These are phyloP conservation scores for Kwoniella pini DNA, from an alignment of 768 basidiomycete species.

Conservation along the genomic window DNA sequence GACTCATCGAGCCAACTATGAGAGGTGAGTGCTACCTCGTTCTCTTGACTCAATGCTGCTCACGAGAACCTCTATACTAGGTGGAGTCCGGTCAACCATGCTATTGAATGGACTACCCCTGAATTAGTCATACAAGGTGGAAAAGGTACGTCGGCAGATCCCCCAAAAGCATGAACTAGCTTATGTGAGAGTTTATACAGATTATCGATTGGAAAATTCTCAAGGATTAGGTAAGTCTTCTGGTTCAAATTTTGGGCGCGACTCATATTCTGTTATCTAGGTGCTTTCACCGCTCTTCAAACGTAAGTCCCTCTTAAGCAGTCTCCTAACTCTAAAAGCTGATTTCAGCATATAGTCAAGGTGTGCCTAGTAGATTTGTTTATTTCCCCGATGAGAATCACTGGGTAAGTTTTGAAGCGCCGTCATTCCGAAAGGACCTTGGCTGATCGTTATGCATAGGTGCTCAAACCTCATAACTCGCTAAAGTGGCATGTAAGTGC, in stretches of 20 bases:
- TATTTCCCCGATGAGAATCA: constrained; percentile 51
- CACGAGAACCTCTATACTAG: constrained; percentile 50
- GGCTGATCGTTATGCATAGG: constrained; percentile 6
- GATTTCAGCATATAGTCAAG: constrained; percentile 66
- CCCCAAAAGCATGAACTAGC: neutral
- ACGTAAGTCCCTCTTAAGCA: constrained; percentile 14
- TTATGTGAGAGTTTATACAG: constrained; percentile 46
- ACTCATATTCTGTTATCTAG: constrained; percentile 31
- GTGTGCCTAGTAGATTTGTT: constrained; percentile 41
- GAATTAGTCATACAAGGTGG: constrained; percentile 81
- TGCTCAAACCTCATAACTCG: constrained; percentile 62
- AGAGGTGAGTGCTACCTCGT: constrained; percentile 28
- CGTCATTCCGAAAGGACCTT: constrained; percentile 62
- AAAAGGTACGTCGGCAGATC: constrained; percentile 57
- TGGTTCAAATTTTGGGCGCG: neutral
- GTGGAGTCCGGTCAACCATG: constrained; percentile 77
- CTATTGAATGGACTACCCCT: constrained; percentile 81
- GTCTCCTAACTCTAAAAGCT: constrained; percentile 53
- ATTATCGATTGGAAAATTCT: constrained; percentile 81
- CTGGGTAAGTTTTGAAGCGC: constrained; percentile 57
- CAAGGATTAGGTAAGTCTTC: constrained; percentile 63
- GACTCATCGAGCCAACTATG: constrained; percentile 32
- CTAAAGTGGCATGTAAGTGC: constrained; percentile 65
- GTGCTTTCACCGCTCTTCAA: constrained; percentile 79
- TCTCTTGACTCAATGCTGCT: neutral